These are phyloP conservation scores for Ambispora gerdemannii DNA, from an alignment of 192 early-diverging fungal species.

Conservation along the genomic window DNA sequence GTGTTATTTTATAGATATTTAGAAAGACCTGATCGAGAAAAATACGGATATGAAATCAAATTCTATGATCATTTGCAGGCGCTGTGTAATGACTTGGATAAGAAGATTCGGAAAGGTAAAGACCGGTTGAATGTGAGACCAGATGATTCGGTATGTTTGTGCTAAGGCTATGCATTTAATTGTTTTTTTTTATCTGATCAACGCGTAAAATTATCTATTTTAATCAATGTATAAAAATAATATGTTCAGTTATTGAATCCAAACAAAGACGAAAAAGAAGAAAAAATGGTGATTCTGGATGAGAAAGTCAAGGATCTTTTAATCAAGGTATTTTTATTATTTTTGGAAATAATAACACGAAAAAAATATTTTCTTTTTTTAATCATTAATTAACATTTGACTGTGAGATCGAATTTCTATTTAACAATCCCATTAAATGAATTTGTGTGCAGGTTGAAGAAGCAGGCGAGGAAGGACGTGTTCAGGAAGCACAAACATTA, in stretches of 20 bases:
- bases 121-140: constrained; percentile 64
- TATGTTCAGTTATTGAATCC: constrained; percentile 53
- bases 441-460: constrained; percentile 54
- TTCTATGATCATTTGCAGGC: constrained; percentile 66
- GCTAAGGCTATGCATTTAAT: too few species aligned
- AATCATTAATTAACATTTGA: too few species aligned
- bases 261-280: constrained; percentile 74
- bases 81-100: constrained; percentile 66
- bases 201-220: too few species aligned
- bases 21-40: constrained; percentile 60
- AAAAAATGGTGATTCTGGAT: constrained; percentile 75
- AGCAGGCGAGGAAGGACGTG: constrained; percentile 69
- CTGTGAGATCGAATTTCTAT: neutral
- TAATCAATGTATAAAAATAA: too few species aligned
- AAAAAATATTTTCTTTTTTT: too few species aligned
- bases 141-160: constrained; percentile 58
- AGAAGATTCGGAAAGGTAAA: constrained; percentile 66
- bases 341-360: neutral
- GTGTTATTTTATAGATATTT: constrained; percentile 45
- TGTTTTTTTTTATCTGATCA: too few species aligned
- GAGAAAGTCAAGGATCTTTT: constrained; percentile 71
- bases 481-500: constrained; percentile 67
- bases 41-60: constrained; percentile 70
- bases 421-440: neutral
- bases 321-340: constrained; percentile 37